Conservation (phyloP, 148 eudicot genomes). For the Cornus florida region DNA sequence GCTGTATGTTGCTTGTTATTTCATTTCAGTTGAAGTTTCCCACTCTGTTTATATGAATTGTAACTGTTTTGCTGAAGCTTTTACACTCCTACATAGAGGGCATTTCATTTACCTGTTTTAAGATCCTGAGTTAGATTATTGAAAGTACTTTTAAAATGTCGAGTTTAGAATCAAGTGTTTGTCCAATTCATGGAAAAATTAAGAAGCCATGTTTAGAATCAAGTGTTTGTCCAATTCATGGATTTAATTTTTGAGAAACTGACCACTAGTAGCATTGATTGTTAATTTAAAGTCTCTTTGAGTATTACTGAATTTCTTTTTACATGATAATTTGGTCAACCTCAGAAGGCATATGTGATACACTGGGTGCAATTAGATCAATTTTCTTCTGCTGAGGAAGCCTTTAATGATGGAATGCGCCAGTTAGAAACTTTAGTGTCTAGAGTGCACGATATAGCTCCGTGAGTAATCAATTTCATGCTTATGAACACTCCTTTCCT, state of each 20-base stretch:
- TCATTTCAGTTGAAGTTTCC: background rate
- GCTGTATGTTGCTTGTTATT: background rate
- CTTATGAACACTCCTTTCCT: background rate
- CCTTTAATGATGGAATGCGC: slow-evolving; percentile 67
- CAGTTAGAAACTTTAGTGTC: slow-evolving; percentile 63
- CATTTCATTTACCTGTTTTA: background rate
- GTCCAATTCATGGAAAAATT: background rate
- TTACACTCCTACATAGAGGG: background rate
- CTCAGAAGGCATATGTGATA: slow-evolving; percentile 77
- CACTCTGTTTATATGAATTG: background rate
- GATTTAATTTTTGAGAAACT: background rate
- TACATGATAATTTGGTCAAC: slow-evolving; percentile 8
- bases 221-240: background rate
- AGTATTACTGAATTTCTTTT: background rate
- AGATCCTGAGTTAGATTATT: background rate
- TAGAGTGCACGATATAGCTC: slow-evolving; percentile 70
- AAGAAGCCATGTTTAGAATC: background rate
- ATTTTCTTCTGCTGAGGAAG: slow-evolving; percentile 78
- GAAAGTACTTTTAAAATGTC: background rate
- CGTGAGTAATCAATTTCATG: slow-evolving; percentile 49
- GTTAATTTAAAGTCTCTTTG: background rate
- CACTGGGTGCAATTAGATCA: slow-evolving; percentile 88
- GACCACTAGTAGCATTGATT: background rate
- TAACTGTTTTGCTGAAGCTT: background rate
- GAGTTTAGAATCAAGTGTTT: background rate